Evolutionary conservation across 192 early-diverging fungal genomes (phyloP), one percentile per base, ranked within the genome.

Genomic region (Entomortierella beljakovae): DNA sequence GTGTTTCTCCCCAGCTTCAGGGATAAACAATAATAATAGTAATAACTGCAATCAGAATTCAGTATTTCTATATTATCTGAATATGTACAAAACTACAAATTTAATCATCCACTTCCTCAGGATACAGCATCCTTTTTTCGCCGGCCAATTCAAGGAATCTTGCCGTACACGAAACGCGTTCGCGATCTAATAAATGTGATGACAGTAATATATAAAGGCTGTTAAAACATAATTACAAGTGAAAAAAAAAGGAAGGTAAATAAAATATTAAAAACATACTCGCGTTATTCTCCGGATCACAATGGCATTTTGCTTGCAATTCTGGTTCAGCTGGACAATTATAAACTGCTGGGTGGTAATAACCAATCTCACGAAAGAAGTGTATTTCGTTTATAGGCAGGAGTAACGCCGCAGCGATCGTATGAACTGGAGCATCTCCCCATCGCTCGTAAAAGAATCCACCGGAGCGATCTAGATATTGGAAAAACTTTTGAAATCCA

Each of bases 361-460:
- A 93, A 8, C 91, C 92, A 34, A 94, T 90, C 62, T 94, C 89
- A 40, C 90, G 83, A 67, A 94, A 94, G 61, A 89, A 94, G 63
- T 93, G 91, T 20, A 94, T 82, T 57, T 92, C 80, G 38, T 85
- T 71, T 37, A 88, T 88, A 20, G 81, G 71, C 40, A 94, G 66
- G 43, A 90, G 64, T 38, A 93, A 37, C 8, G 87, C 83, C 3
- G 87, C 92, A 8, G 85, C 89, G 23, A 93, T 89, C 3, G 88
- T 87, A 64, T 93, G 93, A 0, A 92, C 87, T 10, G 93, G 91
- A 2, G 92, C 93, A 83, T 94, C 92, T 0, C 92, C 90, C 92
- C 92, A 93, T 3, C 92, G 73, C 71, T 93, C 92, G 70, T 96
- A 96, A 64, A 90, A 96, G 83, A 96, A 95, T 18, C 95, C 94